Conservation (phyloP, 495 filamentous ascomycete species). For the Lophium mytilinum region DNA sequence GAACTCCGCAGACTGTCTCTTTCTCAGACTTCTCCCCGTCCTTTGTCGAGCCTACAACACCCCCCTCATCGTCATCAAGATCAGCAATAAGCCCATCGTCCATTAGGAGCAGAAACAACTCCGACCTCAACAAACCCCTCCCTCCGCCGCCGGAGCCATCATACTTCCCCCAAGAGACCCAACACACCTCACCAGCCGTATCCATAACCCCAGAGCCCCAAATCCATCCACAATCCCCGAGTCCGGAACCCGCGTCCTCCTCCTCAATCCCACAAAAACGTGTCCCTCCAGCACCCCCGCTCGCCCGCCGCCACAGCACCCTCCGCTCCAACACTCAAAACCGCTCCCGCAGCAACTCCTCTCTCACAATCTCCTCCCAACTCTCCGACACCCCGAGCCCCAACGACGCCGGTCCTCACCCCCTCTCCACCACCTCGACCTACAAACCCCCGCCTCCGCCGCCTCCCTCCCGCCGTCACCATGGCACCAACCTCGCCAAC, state of each 20-base stretch:
- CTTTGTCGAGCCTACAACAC: constrained; percentile 8
- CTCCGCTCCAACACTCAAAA: constrained; percentile 13
- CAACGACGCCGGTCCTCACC: constrained; percentile 1
- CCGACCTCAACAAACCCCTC: constrained; percentile 36
- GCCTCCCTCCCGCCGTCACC: constrained; percentile 24
- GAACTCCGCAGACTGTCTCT: constrained; percentile 31
- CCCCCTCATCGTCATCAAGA: neutral
- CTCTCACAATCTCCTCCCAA: constrained; percentile 25
- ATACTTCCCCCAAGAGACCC: constrained; percentile 12
- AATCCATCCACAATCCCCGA: neutral
- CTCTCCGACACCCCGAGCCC: constrained; percentile 8
- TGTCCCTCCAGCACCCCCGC: constrained; percentile 28
- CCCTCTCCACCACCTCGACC: neutral
- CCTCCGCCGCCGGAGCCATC: constrained; percentile 21
- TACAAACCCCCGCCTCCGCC: constrained; percentile 26
- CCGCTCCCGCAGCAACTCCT: constrained; percentile 27
- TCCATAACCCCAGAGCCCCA: neutral
- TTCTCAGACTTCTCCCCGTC: constrained; percentile 32
- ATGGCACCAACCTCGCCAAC: constrained; percentile 4
- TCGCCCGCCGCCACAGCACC: constrained; percentile 27
- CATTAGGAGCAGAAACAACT: constrained; percentile 16
- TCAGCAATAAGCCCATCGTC: neutral
- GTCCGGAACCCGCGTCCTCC: neutral
- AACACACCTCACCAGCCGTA: constrained; percentile 6
- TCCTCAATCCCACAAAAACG: constrained; percentile 27